Evolutionary conservation across 2,329 filamentous ascomycete genomes (phyloP).

Genomic region (Neoascochyta sp.): DNA sequence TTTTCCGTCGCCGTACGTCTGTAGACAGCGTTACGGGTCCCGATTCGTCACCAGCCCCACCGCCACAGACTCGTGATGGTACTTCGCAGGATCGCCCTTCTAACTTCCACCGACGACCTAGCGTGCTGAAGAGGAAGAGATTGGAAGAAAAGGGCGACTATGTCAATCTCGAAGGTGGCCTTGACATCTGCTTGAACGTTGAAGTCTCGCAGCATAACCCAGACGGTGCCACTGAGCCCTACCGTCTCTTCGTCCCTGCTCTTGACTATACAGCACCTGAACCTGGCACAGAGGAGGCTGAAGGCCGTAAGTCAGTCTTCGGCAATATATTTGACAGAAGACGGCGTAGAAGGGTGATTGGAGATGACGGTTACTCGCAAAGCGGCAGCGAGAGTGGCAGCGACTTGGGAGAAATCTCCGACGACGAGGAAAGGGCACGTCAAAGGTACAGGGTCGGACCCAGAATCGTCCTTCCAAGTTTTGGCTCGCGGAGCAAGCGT

Average conservation of each 20-base stretch:
- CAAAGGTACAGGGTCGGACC: conserved; percentile 36
- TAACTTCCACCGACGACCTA: conserved; percentile 45
- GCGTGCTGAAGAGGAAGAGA: conserved; percentile 41
- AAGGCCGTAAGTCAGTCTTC: conserved; percentile 30
- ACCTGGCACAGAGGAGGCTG: conserved; percentile 13
- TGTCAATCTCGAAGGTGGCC: conserved; percentile 74
- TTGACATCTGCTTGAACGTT: conserved; percentile 85
- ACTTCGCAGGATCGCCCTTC: conserved; percentile 32
- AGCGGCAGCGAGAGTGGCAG: conserved; percentile 24
- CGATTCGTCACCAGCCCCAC: conserved; percentile 25
- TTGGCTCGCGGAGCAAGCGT: conserved; percentile 24
- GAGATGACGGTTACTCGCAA: conserved; percentile 34
- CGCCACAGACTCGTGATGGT: conserved; percentile 12
- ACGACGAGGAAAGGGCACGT: conserved; percentile 25
- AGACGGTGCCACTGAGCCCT: conserved; percentile 80
- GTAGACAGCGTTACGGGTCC: conserved; percentile 24
- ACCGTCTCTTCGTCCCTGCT: conserved; percentile 78
- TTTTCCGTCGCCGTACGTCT: conserved; percentile 35
- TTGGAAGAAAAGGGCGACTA: conserved; percentile 30
- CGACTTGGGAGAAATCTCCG: conserved; percentile 22
- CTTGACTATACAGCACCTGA: conserved; percentile 49
- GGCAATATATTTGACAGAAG: conserved; percentile 21
- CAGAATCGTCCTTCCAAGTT: conserved; percentile 30
- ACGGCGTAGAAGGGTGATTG: conserved; percentile 21
- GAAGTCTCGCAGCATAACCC: conserved; percentile 85